Evolutionary conservation across 352 stramenopile species (phyloP), one percentile per base, ranked within the genome.

Genomic region (Hyaloperonospora arabidopsidis): DNA sequence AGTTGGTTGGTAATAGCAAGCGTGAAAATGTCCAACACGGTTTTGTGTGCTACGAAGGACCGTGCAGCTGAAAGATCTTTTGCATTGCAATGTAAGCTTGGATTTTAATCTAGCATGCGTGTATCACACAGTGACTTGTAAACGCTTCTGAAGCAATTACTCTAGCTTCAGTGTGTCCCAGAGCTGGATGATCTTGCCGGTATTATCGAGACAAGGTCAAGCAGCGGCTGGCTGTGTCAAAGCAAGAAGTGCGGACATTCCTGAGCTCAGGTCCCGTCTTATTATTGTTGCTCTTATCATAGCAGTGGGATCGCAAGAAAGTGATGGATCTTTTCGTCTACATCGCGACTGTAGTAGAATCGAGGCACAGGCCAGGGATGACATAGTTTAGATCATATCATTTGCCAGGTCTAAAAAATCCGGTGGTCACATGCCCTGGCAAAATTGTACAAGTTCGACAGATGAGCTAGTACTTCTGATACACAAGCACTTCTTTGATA

Each of bases 401-500:
- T 89, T 74, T 92, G 89, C n/a, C n/a, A n/a, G n/a, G n/a, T n/a
- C n/a, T n/a, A n/a, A n/a, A n/a, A n/a, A n/a, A n/a, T n/a, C n/a
- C n/a, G n/a, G n/a, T n/a, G n/a, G n/a, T n/a, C n/a, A n/a, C n/a
- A n/a, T n/a, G n/a, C n/a, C n/a, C n/a, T n/a, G n/a, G n/a, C n/a
- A n/a, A n/a, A n/a, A n/a, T n/a, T n/a, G n/a, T 46, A 92, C 74
- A 28, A 10, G 25, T 8, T 92, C 77, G 0, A 77, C 79, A 19
- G 74, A 76, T 1, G 89, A 59, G 25, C 2, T 79, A 89, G 49
- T 92, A 89, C 23, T 64, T 66, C 28, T 76, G 51, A 17, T 70
- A 86, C 11, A 72, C 68, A 14, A 92, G 76, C 2, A 92, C 77
- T 61, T 89, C 79, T 3, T 79, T 91, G 54, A 40, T 52, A 14